phyloP scores from a whole-genome alignment of 164 flowering plant species.

The Tetrastigma voinierianum region DNA sequence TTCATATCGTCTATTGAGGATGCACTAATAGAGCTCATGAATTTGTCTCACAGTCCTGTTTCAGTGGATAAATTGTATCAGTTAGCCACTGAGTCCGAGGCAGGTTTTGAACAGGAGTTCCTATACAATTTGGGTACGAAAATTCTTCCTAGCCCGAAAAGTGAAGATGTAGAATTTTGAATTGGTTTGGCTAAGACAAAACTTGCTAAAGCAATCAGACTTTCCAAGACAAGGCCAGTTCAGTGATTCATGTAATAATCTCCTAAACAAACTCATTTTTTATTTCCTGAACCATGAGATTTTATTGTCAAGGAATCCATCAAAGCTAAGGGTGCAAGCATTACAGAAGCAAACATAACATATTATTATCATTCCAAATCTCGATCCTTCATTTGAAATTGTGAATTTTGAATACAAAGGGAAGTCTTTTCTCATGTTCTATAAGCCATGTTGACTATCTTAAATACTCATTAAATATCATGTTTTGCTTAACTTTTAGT shows the following conservation, averaged over 20 bases:
- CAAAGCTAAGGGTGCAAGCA: no score
- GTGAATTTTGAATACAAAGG: no score
- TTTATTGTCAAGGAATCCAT: no score
- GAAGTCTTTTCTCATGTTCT: no score
- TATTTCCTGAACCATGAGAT: no score
- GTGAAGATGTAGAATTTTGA: slow-evolving; percentile 57
- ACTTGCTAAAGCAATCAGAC: slow-evolving; percentile 45
- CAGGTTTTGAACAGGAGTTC: slow-evolving; percentile 64
- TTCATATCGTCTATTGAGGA: slow-evolving; percentile 32
- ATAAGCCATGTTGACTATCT: no score
- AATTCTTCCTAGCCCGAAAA: slow-evolving; percentile 28
- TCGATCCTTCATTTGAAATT: no score
- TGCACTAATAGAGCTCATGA: slow-evolving; percentile 44
- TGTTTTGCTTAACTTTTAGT: no score
- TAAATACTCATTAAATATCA: no score
- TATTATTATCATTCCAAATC: no score
- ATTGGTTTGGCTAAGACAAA: slow-evolving; percentile 52
- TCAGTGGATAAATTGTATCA: slow-evolving; percentile 47
- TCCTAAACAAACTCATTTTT: neutral
- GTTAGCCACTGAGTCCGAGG: slow-evolving; percentile 47
- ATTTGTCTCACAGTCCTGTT: slow-evolving; percentile 29
- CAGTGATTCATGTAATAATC: slow-evolving; percentile 2
- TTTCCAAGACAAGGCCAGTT: slow-evolving; percentile 37
- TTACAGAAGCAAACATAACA: no score
- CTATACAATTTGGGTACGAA: slow-evolving; percentile 51